Conservation (phyloP, 2,329 filamentous ascomycete species). For the Aspergillus awamori region DNA sequence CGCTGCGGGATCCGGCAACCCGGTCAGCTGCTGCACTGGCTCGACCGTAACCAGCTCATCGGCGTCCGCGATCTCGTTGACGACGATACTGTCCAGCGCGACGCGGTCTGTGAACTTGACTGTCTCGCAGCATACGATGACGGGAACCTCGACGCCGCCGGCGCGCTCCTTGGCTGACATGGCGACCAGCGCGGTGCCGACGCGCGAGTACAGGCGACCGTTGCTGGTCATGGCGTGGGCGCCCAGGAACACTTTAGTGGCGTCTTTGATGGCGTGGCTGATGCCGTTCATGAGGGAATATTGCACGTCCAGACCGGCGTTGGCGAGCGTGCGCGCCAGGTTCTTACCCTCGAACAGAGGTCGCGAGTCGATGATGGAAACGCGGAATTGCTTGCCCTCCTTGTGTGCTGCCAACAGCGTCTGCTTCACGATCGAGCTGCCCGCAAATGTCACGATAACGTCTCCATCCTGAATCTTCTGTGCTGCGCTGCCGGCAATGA, state of each 20-base stretch:
- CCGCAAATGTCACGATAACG: constrained; percentile 82
- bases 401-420: constrained; percentile 73
- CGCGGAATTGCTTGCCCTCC: constrained; percentile 74
- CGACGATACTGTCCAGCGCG: constrained; percentile 86
- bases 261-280: constrained; percentile 70
- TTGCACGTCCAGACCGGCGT: constrained; percentile 72
- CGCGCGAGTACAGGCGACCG: constrained; percentile 82
- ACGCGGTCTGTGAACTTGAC: constrained; percentile 94
- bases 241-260: constrained; percentile 77
- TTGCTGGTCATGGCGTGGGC: constrained; percentile 96
- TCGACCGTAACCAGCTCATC: constrained; percentile 59
- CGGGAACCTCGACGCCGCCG: constrained; percentile 66
- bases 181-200: constrained; percentile 84
- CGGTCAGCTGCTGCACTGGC: constrained; percentile 37
- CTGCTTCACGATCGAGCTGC: constrained; percentile 82
- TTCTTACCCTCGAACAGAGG: constrained; percentile 71
- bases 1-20: constrained; percentile 32
- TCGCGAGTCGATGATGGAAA: constrained; percentile 79
- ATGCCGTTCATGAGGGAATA: constrained; percentile 82
- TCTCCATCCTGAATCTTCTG: constrained; percentile 77
- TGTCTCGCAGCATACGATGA: constrained; percentile 89
- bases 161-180: constrained; percentile 71
- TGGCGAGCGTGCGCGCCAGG: constrained; percentile 70
- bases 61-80: constrained; percentile 86
- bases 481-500: constrained; percentile 77